Percentiles rank a stretch among this genome's conserved stretches.
These are phyloP conservation scores for Ceratocystis albifundus DNA, from an alignment of 2,329 filamentous ascomycete genomes.

Conservation along the genomic window DNA sequence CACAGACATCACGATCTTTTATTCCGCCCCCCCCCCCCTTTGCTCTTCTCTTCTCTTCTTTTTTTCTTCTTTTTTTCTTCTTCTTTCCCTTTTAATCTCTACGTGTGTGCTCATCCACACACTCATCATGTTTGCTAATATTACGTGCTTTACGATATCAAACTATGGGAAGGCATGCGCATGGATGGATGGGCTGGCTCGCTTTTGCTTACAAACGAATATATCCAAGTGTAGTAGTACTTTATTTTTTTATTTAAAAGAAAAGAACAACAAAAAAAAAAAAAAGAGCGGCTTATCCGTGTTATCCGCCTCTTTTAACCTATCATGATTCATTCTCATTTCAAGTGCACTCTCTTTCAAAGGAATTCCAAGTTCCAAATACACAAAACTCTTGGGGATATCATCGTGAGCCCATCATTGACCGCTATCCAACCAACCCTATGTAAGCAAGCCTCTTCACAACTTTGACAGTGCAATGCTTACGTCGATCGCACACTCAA, in stretches of 20 bases:
- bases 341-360: not conserved
- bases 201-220: not conserved
- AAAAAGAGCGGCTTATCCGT: not conserved
- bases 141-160: not conserved
- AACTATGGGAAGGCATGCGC: not conserved
- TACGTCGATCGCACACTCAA: not conserved
- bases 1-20: too few species aligned
- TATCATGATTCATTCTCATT: not conserved
- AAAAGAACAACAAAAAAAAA: too few species aligned
- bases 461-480: not conserved
- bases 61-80: not conserved
- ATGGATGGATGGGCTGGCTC: not conserved
- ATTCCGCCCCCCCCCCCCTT: too few species aligned
- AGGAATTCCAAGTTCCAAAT: not conserved
- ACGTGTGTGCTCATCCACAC: not conserved
- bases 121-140: not conserved
- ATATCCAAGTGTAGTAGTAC: not conserved
- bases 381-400: conserved; percentile 9
- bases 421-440: not conserved
- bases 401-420: not conserved
- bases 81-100: not conserved
- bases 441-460: not conserved
- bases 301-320: not conserved
- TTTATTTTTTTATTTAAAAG: not conserved
- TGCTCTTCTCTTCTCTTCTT: not conserved